Evolutionary conservation across 164 flowering plant genomes (phyloP).

Genomic region (Magnolia changhungtana): DNA sequence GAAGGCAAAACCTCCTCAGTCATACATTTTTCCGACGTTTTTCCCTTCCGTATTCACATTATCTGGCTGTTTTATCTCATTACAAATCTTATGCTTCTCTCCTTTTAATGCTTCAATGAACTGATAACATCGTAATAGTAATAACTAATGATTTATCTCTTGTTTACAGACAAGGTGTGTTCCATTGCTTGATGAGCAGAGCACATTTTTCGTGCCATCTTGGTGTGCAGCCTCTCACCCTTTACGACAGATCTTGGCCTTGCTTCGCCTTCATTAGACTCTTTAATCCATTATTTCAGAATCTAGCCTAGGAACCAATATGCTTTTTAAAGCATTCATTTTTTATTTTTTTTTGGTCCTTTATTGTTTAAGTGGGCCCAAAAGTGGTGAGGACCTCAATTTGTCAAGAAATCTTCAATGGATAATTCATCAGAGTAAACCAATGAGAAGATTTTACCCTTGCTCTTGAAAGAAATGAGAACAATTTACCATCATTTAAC

Average conservation of each 20-base stretch:
- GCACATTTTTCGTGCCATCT: not conserved
- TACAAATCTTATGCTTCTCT: not conserved
- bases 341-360: not conserved
- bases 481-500: not conserved
- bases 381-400: not conserved
- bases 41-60: not conserved
- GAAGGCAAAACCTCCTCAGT: not conserved
- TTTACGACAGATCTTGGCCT: not conserved
- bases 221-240: not conserved
- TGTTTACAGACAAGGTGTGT: constrained; percentile 60
- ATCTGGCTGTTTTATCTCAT: not conserved
- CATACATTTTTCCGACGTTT: not conserved
- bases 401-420: not conserved
- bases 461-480: too few relatives aligned
- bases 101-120: not conserved
- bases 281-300: not conserved
- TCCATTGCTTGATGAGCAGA: constrained; percentile 37
- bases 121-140: not conserved
- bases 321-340: not conserved
- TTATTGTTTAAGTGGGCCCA: not conserved
- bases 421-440: not conserved
- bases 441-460: not conserved
- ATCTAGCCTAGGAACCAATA: not conserved
- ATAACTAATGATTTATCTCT: constrained; percentile 8
- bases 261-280: not conserved